Conservation (phyloP, 2,329 filamentous ascomycete genomes). For the Xylariaceae sp. region DNA sequence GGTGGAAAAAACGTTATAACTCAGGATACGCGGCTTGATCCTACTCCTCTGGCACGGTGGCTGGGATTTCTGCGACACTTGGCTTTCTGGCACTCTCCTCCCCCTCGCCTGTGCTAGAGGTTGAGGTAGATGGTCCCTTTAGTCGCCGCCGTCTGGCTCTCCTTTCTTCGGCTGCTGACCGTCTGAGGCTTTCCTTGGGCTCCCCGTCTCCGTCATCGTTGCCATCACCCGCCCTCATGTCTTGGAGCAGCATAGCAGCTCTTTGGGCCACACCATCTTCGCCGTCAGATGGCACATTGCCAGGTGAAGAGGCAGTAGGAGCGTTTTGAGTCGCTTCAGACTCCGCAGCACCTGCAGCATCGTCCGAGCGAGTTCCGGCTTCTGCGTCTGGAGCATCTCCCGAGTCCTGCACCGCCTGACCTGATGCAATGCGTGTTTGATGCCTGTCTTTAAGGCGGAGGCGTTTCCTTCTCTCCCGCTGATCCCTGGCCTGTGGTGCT, state of each 20-base stretch:
- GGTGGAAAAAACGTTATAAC: not conserved
- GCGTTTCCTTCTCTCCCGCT: slow-evolving; percentile 79
- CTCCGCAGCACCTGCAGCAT: slow-evolving; percentile 36
- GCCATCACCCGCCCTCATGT: slow-evolving; percentile 64
- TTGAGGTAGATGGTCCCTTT: slow-evolving; percentile 28
- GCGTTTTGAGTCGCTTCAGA: slow-evolving; percentile 50
- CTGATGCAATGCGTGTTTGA: slow-evolving; percentile 82
- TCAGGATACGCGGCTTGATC: not conserved
- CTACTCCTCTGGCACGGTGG: slow-evolving; percentile 23
- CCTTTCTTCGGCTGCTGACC: slow-evolving; percentile 40
- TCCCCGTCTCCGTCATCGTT: slow-evolving; percentile 50
- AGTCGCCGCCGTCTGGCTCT: slow-evolving; percentile 31
- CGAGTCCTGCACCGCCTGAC: slow-evolving; percentile 77
- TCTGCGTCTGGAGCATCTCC: slow-evolving; percentile 57
- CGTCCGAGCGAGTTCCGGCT: slow-evolving; percentile 33
- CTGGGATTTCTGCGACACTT: slow-evolving; percentile 22
- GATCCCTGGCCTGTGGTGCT: slow-evolving; percentile 81
- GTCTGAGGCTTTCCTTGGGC: slow-evolving; percentile 57
- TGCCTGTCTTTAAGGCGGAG: slow-evolving; percentile 86
- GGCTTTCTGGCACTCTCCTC: slow-evolving; percentile 24
- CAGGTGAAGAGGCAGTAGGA: slow-evolving; percentile 43
- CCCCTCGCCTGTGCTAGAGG: slow-evolving; percentile 20
- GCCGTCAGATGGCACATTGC: slow-evolving; percentile 32
- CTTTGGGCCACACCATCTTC: slow-evolving; percentile 77
- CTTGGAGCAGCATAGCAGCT: slow-evolving; percentile 77